Evolutionary conservation across 768 basidiomycete genomes (phyloP).

Genomic region (Calvatia gigantea): DNA sequence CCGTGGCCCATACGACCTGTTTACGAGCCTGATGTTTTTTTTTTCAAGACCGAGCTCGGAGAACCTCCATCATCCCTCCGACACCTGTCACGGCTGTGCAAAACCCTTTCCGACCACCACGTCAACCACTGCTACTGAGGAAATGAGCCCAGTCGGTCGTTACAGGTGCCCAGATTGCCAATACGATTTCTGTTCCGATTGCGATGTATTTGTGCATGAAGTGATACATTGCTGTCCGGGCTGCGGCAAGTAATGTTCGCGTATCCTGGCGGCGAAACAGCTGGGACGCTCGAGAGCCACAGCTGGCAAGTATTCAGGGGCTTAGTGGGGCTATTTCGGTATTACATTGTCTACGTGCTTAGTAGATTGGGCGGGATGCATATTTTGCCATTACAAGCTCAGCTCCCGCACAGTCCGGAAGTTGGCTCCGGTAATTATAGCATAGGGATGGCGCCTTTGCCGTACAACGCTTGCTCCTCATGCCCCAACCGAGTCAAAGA

Average conservation of each 20-base stretch:
- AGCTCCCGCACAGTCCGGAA: too few species aligned
- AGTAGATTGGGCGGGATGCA: too few species aligned
- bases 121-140: constrained; percentile 44
- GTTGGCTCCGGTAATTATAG: too few species aligned
- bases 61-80: constrained; percentile 27
- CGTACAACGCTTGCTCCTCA: background rate
- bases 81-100: constrained; percentile 78
- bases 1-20: background rate
- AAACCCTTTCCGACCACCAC: constrained; percentile 55
- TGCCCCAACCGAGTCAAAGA: background rate
- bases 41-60: constrained; percentile 35
- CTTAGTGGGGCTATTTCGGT: too few species aligned
- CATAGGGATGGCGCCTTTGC: background rate
- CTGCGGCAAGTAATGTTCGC: constrained; percentile 46
- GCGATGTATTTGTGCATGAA: constrained; percentile 95
- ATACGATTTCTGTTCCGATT: constrained; percentile 90
- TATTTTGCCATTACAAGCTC: too few species aligned
- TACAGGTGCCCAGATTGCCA: constrained; percentile 87
- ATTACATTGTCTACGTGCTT: too few species aligned
- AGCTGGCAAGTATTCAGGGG: too few species aligned
- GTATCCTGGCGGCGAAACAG: background rate
- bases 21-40: constrained; percentile 7
- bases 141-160: constrained; percentile 79
- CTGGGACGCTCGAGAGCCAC: too few species aligned
- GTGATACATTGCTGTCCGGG: constrained; percentile 94